Evolutionary conservation across 1,284 basidiomycete species (phyloP), one percentile per base, ranked within the genome.

Genomic region (Papiliotrema flavescens): DNA sequence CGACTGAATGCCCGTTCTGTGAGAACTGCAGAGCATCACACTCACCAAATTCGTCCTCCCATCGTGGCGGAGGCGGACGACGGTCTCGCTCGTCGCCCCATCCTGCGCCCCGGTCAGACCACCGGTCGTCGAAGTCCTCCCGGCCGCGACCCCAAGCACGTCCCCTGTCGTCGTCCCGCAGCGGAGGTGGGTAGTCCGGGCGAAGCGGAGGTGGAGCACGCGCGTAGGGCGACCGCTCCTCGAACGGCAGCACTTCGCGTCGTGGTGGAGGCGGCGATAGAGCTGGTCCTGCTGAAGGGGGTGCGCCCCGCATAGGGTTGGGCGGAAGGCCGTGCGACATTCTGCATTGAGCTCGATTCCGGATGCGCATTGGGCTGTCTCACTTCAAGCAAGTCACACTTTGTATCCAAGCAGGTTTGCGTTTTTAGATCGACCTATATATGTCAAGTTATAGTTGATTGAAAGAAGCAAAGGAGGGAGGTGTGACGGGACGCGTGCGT

Each of bases 11-110:
- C n/a, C n/a, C n/a, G n/a, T n/a, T n/a, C n/a, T n/a, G n/a, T n/a
- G n/a, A n/a, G n/a, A n/a, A n/a, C n/a, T n/a, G n/a, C n/a, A n/a
- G n/a, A n/a, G n/a, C n/a, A n/a, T n/a, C n/a, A n/a, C 19, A 55
- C 65, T 28, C 47, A 72, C 72, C 70, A 48, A 67, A 67, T 24
- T 71, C 67, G 17, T 70, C 71, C 3, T 63, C 65, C 67, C 69
- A 71, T 20, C 61, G 62, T 39, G 56, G 55, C 4, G 57, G 53
- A 15, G 57, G 57, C n/a, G 58, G 45, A 13, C 59, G 49, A 41
- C 63, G 56, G 17, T 53, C 59, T n/a, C 53, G 50, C 36, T 55
- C 56, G 14, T 61, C 55, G 20, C 49, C 19, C 13, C 15, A 19
- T 8, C 4, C 47, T 26, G n/a, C 14, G 20, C 53, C 32, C 9